Evolutionary conservation across 306 rosid genomes (phyloP), one percentile per base, ranked within the genome.

Genomic region (Quercus gilva): DNA sequence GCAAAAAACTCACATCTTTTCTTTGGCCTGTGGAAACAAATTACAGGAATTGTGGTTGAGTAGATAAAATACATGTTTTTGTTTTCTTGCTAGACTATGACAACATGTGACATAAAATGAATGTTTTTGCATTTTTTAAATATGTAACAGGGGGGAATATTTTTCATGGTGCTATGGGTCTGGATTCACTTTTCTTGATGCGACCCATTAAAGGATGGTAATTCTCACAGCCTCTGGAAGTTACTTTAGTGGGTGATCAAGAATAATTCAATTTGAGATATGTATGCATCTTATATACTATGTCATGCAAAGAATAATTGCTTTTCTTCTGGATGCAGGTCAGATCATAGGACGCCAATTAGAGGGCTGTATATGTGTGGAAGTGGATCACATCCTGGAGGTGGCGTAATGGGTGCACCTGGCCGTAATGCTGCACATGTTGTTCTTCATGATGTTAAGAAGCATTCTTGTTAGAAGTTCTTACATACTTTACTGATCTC

Each of bases 381-480:
- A 19, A 91, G 94, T 68, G 98, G 97, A 26, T 85, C 97, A 20
- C 98, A 94, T 84, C 98, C 98, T 13, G 98, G 98, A 1, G 98
- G 98, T 11, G 98, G 98, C 6, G 97, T 94, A 58, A 92, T 94
- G 97, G 97, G 97, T 17, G 98, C 97, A 52, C 92, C 98, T 0
- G 97, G 97, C 58, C 94, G 89, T 58, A 94, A 94, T 74, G 97
- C 97, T 56, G 98, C 98, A 23, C 85, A 23, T 21, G 20, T 89
- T 26, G 97, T 86, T 81, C 93, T 94, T 67, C 86, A 84, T 75
- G 94, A 92, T 67, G 43, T 86, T 52, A 86, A 76, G 67, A 82
- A 83, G 76, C 78, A 5, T 23, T 60, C 67, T 60, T 19, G 7
- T 60, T 60, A 60, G 67, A 23, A 25, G 67, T 25, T 25, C 7